Evolutionary conservation across 768 basidiomycete genomes (phyloP).

Genomic region (Russula compacta): DNA sequence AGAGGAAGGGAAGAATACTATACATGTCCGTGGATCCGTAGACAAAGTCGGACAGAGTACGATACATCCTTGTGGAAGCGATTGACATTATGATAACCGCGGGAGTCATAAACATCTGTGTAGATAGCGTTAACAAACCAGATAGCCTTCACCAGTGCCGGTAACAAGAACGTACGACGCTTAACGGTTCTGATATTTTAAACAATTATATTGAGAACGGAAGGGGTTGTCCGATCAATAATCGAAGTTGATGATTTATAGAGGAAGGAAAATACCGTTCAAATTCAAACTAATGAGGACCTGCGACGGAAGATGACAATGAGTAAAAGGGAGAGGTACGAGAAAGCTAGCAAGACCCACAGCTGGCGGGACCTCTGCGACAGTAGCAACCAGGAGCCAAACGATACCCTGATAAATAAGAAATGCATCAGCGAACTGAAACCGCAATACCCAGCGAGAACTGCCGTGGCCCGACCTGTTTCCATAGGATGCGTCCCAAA

Average conservation of each 20-base stretch:
- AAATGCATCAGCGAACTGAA: background rate
- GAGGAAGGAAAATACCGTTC: background rate
- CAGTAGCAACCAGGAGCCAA: background rate
- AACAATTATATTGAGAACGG: background rate
- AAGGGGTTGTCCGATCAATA: background rate
- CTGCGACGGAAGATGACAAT: background rate
- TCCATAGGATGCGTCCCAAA: background rate
- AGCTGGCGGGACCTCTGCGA: background rate
- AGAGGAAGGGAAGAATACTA: background rate
- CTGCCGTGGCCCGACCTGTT: background rate
- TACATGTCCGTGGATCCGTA: background rate
- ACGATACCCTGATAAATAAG: background rate
- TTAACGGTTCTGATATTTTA: background rate
- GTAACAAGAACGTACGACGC: background rate
- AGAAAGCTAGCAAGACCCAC: background rate
- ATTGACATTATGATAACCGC: background rate
- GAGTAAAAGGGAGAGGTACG: background rate
- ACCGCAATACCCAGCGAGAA: background rate
- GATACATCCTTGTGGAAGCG: constrained; percentile 2
- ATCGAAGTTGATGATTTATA: background rate
- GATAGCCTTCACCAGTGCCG: background rate
- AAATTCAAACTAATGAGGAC: background rate
- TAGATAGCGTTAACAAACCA: background rate
- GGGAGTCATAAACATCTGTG: background rate
- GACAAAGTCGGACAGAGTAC: background rate